Conservation (phyloP, 352 stramenopile species). For the Globisporangium nodosum region DNA sequence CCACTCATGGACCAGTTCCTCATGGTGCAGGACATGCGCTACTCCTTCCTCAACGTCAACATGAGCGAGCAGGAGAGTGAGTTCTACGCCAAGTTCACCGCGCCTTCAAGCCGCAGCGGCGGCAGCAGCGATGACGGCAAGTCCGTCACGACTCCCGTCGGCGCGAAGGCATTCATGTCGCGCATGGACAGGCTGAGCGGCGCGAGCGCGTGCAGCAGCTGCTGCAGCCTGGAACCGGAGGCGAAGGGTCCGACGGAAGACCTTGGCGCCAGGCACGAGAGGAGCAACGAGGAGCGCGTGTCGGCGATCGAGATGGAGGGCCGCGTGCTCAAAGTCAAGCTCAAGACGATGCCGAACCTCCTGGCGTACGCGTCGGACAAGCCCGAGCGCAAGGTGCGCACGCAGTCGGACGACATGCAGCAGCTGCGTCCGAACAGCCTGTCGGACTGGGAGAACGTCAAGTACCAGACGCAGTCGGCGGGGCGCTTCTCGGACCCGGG, state of each 20-base stretch:
- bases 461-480: constrained; percentile 33
- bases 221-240: constrained; percentile 10
- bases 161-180: constrained; percentile 8
- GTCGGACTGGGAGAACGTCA: constrained; percentile 45
- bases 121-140: constrained; percentile 16
- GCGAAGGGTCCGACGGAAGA: constrained; percentile 15
- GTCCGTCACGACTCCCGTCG: constrained; percentile 15
- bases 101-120: not conserved
- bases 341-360: constrained; percentile 46
- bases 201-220: constrained; percentile 20
- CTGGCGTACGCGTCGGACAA: constrained; percentile 41
- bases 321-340: constrained; percentile 31
- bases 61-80: constrained; percentile 60
- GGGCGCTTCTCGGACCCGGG: constrained; percentile 72
- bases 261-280: not conserved
- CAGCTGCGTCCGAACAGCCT: constrained; percentile 22
- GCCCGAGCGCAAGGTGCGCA: constrained; percentile 23
- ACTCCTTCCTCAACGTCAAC: constrained; percentile 84
- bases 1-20: constrained; percentile 84
- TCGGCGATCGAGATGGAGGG: constrained; percentile 18
- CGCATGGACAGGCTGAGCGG: constrained; percentile 31
- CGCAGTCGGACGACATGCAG: constrained; percentile 35
- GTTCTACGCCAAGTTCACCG: constrained; percentile 29
- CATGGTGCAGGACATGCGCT: constrained; percentile 86
- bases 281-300: constrained; percentile 9